Evolutionary conservation across 2,329 filamentous ascomycete species (phyloP), one percentile per base, ranked within the genome.

Genomic region (Cordyceps tenuipes): DNA sequence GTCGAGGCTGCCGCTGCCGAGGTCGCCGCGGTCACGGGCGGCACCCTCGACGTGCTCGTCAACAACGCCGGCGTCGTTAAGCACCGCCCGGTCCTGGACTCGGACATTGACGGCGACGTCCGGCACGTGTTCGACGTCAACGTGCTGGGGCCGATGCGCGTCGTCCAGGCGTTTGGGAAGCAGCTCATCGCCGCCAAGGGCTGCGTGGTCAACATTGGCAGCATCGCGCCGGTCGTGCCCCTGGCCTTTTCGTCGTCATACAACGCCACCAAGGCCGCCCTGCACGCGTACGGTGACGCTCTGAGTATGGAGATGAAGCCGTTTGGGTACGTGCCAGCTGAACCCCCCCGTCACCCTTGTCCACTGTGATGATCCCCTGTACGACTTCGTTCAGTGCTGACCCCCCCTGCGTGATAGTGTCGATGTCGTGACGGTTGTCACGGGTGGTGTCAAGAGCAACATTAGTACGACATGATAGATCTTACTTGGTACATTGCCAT

Each of bases 191-290:
- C 57, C 10, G 63, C 65, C 1, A 55, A 57, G n/a, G 68, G 67
- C 15, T 63, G 62, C 19, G 62, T 69, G 31, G 63, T 66, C 43
- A 69, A 68, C 47, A 66, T 69, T 49, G 66, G 67, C 6, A 66
- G 64, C 51, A 56, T 67, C 13, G 66, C 65, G 4, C 64, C 65
- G 9, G 60, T 68, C 17, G 43, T 64, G 21, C 66, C 67, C 5
- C 59, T 64, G 8, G 60, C 61, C 9, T 67, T 63, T 23, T 62
- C 62, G 23, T 52, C 63, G 15, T 58, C 62, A 21, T 68, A 67
- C 56, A 67, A 67, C 34, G 63, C 65, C 3, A 64, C 57, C 31
- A 68, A 67, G 51, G 66, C 66, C 9, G 66, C 66, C 10, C 57
- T 67, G 17, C 65, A 66, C 21, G 64, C 65, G 21, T 67, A 65